phyloP scores from a whole-genome alignment of 2,329 filamentous ascomycete species.

The Epichloe uncinata region DNA sequence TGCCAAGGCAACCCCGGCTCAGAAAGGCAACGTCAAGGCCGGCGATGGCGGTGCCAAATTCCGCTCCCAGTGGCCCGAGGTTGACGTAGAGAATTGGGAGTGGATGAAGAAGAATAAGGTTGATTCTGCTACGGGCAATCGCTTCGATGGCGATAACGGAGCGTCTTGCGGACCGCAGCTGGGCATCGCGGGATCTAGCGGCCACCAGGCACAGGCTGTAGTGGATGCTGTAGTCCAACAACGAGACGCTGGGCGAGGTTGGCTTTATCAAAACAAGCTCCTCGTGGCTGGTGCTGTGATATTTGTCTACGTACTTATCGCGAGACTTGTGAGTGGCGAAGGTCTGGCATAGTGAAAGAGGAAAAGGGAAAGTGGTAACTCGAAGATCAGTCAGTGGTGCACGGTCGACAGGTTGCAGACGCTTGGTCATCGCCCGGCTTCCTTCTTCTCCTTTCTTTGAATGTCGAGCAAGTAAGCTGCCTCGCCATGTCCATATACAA shows the following conservation, averaged over 20 bases:
- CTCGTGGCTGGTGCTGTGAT: constrained; percentile 56
- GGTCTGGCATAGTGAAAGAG: constrained; percentile 11
- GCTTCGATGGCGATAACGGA: constrained; percentile 34
- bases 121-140: constrained; percentile 60
- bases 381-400: not conserved
- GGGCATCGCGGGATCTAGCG: constrained; percentile 45
- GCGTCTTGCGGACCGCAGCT: constrained; percentile 38
- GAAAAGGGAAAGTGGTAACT: not conserved
- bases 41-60: constrained; percentile 92
- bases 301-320: constrained; percentile 73
- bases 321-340: constrained; percentile 52
- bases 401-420: not conserved
- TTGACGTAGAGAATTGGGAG: constrained; percentile 79
- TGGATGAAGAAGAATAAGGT: constrained; percentile 82
- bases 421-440: not conserved
- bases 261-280: constrained; percentile 69
- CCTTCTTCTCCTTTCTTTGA: not conserved
- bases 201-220: constrained; percentile 53
- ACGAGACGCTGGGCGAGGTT: constrained; percentile 71
- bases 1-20: constrained; percentile 34
- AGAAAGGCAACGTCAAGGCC: constrained; percentile 72
- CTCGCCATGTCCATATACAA: not conserved
- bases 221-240: constrained; percentile 66
- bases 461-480: not conserved
- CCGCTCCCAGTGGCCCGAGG: constrained; percentile 73